Conservation (phyloP, 148 eudicot genomes). For the Amaranthus cruentus region DNA sequence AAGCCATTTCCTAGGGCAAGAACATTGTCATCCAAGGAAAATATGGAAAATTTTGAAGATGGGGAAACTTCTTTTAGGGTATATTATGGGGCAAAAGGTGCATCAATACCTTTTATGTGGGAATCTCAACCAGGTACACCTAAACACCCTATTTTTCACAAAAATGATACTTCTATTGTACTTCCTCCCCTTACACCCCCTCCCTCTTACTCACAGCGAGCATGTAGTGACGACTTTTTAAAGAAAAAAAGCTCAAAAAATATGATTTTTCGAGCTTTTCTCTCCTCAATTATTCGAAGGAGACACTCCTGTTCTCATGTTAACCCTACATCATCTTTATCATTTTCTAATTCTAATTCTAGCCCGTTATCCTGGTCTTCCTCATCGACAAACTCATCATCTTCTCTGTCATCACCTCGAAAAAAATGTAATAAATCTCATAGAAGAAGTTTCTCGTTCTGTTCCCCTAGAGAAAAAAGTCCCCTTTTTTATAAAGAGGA, state of each 20-base stretch:
- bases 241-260: conserved; percentile 10
- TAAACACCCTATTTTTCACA: conserved; percentile 28
- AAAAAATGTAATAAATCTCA: conserved; percentile 12
- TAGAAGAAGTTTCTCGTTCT: conserved; percentile 18
- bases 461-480: conserved; percentile 13
- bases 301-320: conserved; percentile 5
- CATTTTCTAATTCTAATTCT: conserved; percentile 15
- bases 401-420: conserved; percentile 16
- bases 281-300: conserved; percentile 15
- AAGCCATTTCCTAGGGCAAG: conserved; percentile 9
- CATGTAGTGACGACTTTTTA: not conserved
- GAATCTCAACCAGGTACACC: conserved; percentile 52
- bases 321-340: conserved; percentile 13
- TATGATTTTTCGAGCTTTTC: conserved; percentile 7
- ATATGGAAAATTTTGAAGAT: not conserved
- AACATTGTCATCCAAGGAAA: conserved; percentile 25
- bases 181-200: conserved; percentile 45
- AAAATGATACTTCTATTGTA: conserved; percentile 16
- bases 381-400: conserved; percentile 24
- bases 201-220: conserved; percentile 19
- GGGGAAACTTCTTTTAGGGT: conserved; percentile 32
- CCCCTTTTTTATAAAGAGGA: conserved; percentile 20
- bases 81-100: conserved; percentile 33
- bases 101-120: conserved; percentile 41
- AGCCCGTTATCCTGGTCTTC: conserved; percentile 31